Evolutionary conservation across 148 eudicot species (phyloP).

Genomic region (Rheum nobile): DNA sequence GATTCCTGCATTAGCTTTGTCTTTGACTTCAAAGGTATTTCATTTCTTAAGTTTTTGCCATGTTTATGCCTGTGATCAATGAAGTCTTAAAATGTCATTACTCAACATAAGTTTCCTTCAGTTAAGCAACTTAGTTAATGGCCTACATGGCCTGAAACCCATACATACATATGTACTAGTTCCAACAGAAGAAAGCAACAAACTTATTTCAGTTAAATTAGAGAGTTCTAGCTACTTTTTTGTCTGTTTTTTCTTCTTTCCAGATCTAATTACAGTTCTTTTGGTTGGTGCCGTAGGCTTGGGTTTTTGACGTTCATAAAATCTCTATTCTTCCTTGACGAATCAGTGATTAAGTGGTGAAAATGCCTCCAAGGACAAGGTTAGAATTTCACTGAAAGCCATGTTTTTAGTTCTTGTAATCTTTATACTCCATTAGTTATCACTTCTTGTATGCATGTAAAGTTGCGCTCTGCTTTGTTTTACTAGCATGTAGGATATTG

Average conservation of each 20-base stretch:
- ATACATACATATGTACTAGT: background rate
- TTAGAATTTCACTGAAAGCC: background rate
- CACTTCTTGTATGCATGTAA: background rate
- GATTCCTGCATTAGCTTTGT: background rate
- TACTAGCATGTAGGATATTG: no score
- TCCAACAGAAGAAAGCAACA: no score
- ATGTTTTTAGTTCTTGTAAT: background rate
- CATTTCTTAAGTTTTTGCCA: background rate
- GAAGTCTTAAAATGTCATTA: background rate
- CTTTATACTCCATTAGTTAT: background rate
- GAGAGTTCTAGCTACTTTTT: background rate
- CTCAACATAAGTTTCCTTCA: background rate
- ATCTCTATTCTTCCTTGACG: background rate
- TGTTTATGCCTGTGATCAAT: background rate
- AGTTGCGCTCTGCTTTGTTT: no score
- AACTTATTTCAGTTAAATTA: background rate
- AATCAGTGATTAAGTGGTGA: background rate
- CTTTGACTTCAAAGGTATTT: background rate
- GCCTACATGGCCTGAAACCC: background rate
- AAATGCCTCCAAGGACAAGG: conserved; percentile 8
- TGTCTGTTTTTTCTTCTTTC: background rate
- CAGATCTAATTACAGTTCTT: background rate
- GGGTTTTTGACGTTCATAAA: background rate
- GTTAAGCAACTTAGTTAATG: background rate
- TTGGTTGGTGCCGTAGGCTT: background rate